Base-by-base conservation (phyloP, 192 early-diverging fungal genomes). In the Coemansia sp. region DNA sequence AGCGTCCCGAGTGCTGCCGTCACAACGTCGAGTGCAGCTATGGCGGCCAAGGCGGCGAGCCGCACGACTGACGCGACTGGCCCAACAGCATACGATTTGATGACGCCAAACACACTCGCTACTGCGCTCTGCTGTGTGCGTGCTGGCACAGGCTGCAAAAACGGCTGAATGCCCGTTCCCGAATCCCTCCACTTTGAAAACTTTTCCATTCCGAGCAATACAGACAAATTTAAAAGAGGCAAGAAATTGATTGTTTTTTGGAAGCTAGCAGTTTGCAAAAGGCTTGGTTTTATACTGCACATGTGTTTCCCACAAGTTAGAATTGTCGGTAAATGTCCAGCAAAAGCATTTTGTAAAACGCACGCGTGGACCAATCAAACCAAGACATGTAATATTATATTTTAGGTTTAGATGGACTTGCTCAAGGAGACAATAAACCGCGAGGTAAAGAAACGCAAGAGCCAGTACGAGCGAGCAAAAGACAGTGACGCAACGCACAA, bases 151-250 rank as follows among this genome's bases (percentile, higher is more conserved):
- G 87, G 89, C 65, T 88, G 88, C 49, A 93, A 70, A 74, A 94
- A 94, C 7, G 93, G 93, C 63, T 94, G 93, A 49, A 94, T 92
- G n/a, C 93, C 93, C 5, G 92, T 94, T 35, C 92, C 89, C 49
- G 86, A 67, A 65, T 92, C 88, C 72, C 93, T 87, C 93, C 93
- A 94, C 54, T 87, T 86, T 65, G 92, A 93, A 79, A 85, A 94
- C 65, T 94, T 93, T 68, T 92, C 93, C 93, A 93, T 93, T 29
- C n/a, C 39, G 11, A 21, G 2, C 12, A 56, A 29, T 57, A 12
- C 23, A 54, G 10, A 41, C 3, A 57, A 41, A 15, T 57, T n/a
- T 43, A 43, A 11, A 43, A 43, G 41, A 43, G 10, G 15, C 10
- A 43, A 43, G 1, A 43, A 15, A n/a, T 6, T 32, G 29, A 32